Base-by-base conservation (phyloP, 257 asterid genomes). In the Echium plantagineum region DNA sequence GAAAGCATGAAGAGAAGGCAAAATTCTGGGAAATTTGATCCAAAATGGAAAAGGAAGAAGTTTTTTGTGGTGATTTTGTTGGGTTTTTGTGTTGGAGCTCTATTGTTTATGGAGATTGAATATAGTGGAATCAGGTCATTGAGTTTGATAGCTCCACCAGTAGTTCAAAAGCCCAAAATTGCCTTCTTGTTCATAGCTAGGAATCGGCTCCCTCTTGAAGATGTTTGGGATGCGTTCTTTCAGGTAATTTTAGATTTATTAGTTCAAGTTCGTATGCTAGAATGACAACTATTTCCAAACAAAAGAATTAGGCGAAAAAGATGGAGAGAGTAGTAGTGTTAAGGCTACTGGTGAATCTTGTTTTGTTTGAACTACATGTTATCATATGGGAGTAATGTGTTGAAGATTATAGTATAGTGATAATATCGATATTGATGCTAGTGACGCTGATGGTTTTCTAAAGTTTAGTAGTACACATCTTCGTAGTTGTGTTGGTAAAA, bases 141-240 rank as follows among this genome's bases (percentile, higher is more conserved):
- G 49, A 71, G 72, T 12, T 64, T 78, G 5, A 64, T 80, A 12
- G 65, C 83, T 67, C 81, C 76, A 47, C 80, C 86, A 46, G 47
- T 69, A n/a, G 72, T 74, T 18, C 79, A 73, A 63, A 81, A 80
- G 58, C 95, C 96, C 57, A 90, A 80, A 62, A 79, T 86, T 24
- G 94, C 96, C 30, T 90, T 81, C 65, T 78, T 90, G 38, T 90
- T 84, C 69, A 84, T 86, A 63, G 94, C 97, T 67, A 82, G 97
- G 62, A 90, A 90, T 71, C 94, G 97, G 67, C 83, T 86, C 65
- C 87, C 94, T 18, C 75, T 86, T 62, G 97, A 86, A 66, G 63
- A 77, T 65, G 82, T 86, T 54, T 90, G 97, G 97, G 94, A 86
- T 69, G 89, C 70, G 5, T 90, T 83, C 71, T 86, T 86, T 69